Evolutionary conservation across 768 basidiomycete genomes (phyloP).

Genomic region (Rhizopogon salebrosus): DNA sequence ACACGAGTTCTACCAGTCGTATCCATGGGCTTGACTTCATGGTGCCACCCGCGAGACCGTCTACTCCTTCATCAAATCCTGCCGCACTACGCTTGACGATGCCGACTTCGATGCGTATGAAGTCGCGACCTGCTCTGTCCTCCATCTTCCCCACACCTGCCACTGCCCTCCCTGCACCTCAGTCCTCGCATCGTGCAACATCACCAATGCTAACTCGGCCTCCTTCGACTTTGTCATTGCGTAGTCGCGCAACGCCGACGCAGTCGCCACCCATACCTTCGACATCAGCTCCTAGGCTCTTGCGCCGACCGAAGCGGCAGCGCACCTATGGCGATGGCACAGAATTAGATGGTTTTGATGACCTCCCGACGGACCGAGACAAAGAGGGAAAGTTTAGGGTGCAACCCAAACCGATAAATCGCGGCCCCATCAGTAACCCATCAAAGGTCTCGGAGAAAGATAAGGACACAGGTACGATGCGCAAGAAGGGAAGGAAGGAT

Average conservation of each 20-base stretch:
- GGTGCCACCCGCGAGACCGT: constrained; percentile 73
- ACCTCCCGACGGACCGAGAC: constrained; percentile 81
- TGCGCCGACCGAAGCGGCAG: constrained; percentile 73
- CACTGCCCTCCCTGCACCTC: constrained; percentile 24
- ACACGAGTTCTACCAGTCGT: constrained; percentile 62
- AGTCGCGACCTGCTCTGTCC: constrained; percentile 71
- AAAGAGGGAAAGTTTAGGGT: constrained; percentile 73
- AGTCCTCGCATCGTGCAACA: constrained; percentile 40
- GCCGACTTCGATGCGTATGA: constrained; percentile 76
- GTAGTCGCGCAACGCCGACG: constrained; percentile 26
- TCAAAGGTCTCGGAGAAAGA: constrained; percentile 33
- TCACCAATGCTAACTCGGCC: constrained; percentile 60
- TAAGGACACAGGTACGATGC: constrained; percentile 49
- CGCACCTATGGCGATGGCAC: constrained; percentile 83
- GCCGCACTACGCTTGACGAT: constrained; percentile 78
- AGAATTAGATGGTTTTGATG: constrained; percentile 84
- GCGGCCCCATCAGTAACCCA: constrained; percentile 52
- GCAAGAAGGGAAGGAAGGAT: constrained; percentile 51
- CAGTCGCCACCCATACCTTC: constrained; percentile 32
- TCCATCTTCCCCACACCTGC: constrained; percentile 58
- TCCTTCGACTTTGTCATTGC: constrained; percentile 48
- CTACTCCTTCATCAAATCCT: constrained; percentile 75
- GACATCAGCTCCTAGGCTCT: constrained; percentile 53
- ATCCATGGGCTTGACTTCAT: constrained; percentile 54
- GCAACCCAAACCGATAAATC: constrained; percentile 64